Base-by-base conservation (phyloP, 345 rosid species). In the Stellera chamaejasme region DNA sequence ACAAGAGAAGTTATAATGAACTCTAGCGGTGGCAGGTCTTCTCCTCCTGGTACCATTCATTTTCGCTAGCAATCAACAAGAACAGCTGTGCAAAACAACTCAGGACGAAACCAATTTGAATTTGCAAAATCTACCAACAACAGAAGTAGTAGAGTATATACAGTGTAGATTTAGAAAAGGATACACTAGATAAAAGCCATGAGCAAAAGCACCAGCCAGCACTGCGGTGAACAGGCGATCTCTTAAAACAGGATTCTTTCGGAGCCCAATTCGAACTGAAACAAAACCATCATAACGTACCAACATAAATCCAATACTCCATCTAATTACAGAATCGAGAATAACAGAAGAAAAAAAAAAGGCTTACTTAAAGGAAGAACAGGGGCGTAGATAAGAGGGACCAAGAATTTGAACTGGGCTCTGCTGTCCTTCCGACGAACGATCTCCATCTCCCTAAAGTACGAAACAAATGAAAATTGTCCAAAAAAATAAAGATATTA, bases 151-250 rank as follows among this genome's bases (percentile, higher is more conserved):
- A 12, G n/a, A 36, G 53, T 27, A 49, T 43, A 16, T 28, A 19
- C 14, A 42, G 13, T 15, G 43, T 56, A 19, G 23, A 36, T 61
- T 48, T 46, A 51, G 16, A 49, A 55, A 76, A 93, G 96, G 99
- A 89, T 93, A 93, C 96, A 93, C 94, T 81, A 89, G 72, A 74
- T 87, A 89, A 59, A 78, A 70, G 57, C 99, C 96, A 70, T 89
- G 97, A 72, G 83, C 83, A 54, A 89, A 83, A 49, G 86, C 96
- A 52, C 97, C 99, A 43, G 79, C 94, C 68, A 93, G 74, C 27
- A 82, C 94, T 43, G 76, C 69, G 25, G 83, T 77, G 57, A 89
- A 93, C 77, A 93, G 67, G 44, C 96, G 85, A 71, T 92, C 96
- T 63, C 97, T 82, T 52, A 88, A 49, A 59, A 89, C 88, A 19